Percentiles rank a stretch among this genome's conserved stretches.
Conservation (phyloP, 257 asterid genomes). For the Solanum chmielewskii region DNA sequence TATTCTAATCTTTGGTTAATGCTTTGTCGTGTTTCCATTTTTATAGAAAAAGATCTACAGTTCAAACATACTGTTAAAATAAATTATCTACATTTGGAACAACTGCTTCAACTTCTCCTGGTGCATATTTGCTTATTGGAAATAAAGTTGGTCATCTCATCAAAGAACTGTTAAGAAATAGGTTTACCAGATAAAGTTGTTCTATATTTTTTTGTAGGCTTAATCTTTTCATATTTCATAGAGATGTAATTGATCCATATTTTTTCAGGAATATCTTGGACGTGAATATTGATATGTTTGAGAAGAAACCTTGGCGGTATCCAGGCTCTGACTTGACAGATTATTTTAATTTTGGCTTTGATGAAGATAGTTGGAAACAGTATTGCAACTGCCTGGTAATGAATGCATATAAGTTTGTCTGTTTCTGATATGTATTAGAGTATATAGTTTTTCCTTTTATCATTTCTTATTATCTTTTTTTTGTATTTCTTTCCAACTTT, state of each 20-base stretch:
- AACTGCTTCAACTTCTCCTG: not conserved
- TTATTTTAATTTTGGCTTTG: conserved; percentile 33
- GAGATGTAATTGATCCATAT: not conserved
- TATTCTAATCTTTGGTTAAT: not conserved
- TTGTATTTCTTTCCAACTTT: not conserved
- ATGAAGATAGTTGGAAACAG: conserved; percentile 31
- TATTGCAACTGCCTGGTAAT: conserved; percentile 23
- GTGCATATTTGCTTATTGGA: not conserved
- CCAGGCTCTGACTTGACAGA: conserved; percentile 24
- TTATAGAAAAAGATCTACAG: not conserved
- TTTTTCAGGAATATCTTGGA: conserved; percentile 26
- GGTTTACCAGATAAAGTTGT: not conserved
- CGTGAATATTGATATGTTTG: conserved; percentile 17
- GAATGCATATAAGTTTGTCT: not conserved
- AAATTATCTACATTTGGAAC: not conserved
- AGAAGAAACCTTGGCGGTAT: conserved; percentile 28
- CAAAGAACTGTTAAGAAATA: not conserved
- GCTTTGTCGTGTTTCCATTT: not conserved
- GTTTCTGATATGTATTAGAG: not conserved
- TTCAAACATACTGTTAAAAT: not conserved
- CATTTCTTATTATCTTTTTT: not conserved
- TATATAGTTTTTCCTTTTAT: not conserved
- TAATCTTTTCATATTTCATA: not conserved
- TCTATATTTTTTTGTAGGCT: not conserved
- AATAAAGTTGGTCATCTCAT: not conserved